phyloP scores from a whole-genome alignment of 306 rosid genomes.

The Pyrus communis region DNA sequence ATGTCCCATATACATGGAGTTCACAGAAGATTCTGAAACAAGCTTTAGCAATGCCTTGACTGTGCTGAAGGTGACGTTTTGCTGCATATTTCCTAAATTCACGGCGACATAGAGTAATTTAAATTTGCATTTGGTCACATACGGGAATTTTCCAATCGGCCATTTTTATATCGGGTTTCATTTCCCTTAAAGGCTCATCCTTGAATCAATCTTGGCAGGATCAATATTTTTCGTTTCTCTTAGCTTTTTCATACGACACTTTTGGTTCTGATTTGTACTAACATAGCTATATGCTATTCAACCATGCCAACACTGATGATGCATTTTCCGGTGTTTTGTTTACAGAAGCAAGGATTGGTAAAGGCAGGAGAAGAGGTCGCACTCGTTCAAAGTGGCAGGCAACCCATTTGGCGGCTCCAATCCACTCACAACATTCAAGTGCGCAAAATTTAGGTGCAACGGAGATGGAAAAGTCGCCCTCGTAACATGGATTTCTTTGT shows the following conservation, averaged over 20 bases:
- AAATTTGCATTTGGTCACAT: not conserved
- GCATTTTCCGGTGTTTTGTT: not conserved
- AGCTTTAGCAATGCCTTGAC: constrained; percentile 59
- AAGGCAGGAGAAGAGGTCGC: constrained; percentile 97
- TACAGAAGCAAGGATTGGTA: constrained; percentile 91
- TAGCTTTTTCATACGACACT: not conserved
- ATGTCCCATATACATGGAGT: constrained; percentile 78
- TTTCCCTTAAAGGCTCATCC: not conserved
- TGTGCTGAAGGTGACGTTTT: constrained; percentile 47
- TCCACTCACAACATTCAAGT: constrained; percentile 97
- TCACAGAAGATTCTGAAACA: constrained; percentile 71
- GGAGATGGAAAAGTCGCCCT: not conserved
- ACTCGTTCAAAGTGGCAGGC: constrained; percentile 91
- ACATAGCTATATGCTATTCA: not conserved
- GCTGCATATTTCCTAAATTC: not conserved
- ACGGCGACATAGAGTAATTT: not conserved
- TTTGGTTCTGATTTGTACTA: not conserved
- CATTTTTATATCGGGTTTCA: not conserved
- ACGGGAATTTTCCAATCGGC: not conserved
- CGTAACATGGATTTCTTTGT: not conserved
- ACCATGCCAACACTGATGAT: not conserved
- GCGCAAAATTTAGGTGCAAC: constrained; percentile 43
- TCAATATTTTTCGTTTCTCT: not conserved
- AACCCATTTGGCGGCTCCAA: constrained; percentile 98
- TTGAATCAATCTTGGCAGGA: not conserved